Evolutionary conservation across 192 early-diverging fungal genomes (phyloP), one percentile per base, ranked within the genome.

Genomic region (Coemansia sp.): DNA sequence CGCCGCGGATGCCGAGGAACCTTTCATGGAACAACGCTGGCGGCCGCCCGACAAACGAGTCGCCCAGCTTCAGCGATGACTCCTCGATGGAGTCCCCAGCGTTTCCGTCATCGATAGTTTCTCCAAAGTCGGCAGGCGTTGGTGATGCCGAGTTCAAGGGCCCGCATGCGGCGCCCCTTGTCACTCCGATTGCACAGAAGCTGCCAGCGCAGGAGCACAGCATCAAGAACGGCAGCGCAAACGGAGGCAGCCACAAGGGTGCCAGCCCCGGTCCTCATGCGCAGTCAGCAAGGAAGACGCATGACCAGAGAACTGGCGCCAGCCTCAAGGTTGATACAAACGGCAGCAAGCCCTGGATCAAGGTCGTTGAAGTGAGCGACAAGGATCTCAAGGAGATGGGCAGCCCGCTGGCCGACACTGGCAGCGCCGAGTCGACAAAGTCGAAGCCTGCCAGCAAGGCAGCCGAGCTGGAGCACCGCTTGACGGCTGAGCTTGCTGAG

Each of bases 321-420:
- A 64, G 64, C 32, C 48, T 21, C 59, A 72, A 63, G 54, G 54
- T 47, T 61, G 59, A 72, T 13, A 62, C 37, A 5, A 61, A 37
- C 59, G 63, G 64, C 37, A 76, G 66, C n/a, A 71, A 69, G 66
- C 81, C 76, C 26, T 77, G 81, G 72, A 74, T 77, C 63, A 71
- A 74, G 54, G 74, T 83, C 3, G 69, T 83, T 49, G 81, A 77
- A 32, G 48, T 78, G 10, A 72, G 46, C 59, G 69, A 70, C 55
- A 61, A 65, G 63, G 81, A 78, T 11, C 61, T 83, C 39, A 57
- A 69, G 63, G 68, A 77, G 32, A 78, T 83, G 72, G 76, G 72
- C 71, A 77, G 76, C 37, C 75, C 75, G 11, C 51, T 70, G 46
- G 55, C 54, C 11, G 72, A 71, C 41, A 36, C 60, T 47, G 64